phyloP scores from a whole-genome alignment of 2,329 filamentous ascomycete genomes.

The Botryotinia convoluta region DNA sequence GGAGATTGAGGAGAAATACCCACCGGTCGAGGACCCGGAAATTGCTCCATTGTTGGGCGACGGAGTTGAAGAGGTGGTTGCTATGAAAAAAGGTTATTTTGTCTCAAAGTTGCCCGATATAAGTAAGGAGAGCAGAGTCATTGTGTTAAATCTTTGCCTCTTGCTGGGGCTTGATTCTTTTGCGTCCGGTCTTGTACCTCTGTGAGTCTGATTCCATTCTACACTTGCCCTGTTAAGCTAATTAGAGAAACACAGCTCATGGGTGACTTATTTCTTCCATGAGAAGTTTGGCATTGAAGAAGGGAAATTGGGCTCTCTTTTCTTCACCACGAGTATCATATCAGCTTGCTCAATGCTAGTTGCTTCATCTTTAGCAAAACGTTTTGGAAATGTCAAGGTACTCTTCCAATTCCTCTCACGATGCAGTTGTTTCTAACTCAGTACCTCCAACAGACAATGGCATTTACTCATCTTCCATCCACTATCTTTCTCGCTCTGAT shows the following conservation, averaged over 20 bases:
- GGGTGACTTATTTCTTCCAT: slow-evolving; percentile 58
- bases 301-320: slow-evolving; percentile 52
- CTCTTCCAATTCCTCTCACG: slow-evolving; percentile 22
- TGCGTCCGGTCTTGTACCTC: slow-evolving; percentile 65
- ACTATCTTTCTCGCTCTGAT: slow-evolving; percentile 63
- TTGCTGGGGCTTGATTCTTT: slow-evolving; percentile 69
- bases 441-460: slow-evolving; percentile 57
- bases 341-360: slow-evolving; percentile 51
- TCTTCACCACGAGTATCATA: slow-evolving; percentile 53
- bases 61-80: slow-evolving; percentile 25
- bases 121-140: slow-evolving; percentile 50
- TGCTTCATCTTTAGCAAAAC: slow-evolving; percentile 53
- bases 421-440: slow-evolving; percentile 31
- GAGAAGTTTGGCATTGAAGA: slow-evolving; percentile 48
- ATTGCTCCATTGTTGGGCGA: slow-evolving; percentile 34
- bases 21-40: slow-evolving; percentile 34
- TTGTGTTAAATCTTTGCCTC: slow-evolving; percentile 61
- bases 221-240: slow-evolving; percentile 37
- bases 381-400: slow-evolving; percentile 62
- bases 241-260: slow-evolving; percentile 47
- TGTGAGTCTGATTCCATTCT: slow-evolving; percentile 43
- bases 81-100: slow-evolving; percentile 31
- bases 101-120: slow-evolving; percentile 53
- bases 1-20: slow-evolving; percentile 40
- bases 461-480: slow-evolving; percentile 70